phyloP scores from a whole-genome alignment of 305 asterid species.

The Fraxinus paxiana region DNA sequence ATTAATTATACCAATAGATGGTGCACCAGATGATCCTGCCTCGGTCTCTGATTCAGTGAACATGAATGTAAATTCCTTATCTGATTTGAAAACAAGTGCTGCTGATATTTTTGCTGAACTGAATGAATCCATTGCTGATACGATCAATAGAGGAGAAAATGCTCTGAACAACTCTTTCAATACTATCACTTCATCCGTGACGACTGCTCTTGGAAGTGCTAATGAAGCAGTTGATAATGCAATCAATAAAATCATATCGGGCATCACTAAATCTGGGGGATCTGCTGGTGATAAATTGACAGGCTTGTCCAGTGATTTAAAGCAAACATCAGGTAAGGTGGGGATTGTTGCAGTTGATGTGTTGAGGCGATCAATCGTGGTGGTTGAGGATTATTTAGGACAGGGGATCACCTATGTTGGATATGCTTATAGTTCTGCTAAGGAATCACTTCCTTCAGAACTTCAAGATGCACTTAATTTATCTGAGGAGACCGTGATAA shows the following conservation, averaged over 20 bases:
- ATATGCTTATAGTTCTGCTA: constrained; percentile 58
- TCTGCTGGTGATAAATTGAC: constrained; percentile 51
- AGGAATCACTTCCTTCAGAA: constrained; percentile 67
- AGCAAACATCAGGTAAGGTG: constrained; percentile 57
- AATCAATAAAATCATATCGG: constrained; percentile 33
- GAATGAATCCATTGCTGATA: constrained; percentile 32
- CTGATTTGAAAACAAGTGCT: constrained; percentile 34
- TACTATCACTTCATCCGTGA: constrained; percentile 44
- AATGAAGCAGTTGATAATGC: constrained; percentile 48
- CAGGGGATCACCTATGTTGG: constrained; percentile 52
- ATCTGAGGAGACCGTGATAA: constrained; percentile 45
- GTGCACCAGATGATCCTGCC: constrained; percentile 34
- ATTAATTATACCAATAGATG: constrained; percentile 17
- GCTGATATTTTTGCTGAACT: constrained; percentile 31
- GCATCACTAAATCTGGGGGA: constrained; percentile 54
- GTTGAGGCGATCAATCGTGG: constrained; percentile 44
- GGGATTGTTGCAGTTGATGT: constrained; percentile 53
- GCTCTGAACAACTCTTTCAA: constrained; percentile 47
- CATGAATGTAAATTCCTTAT: constrained; percentile 39
- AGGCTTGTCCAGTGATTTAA: constrained; percentile 49
- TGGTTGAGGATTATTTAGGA: constrained; percentile 54
- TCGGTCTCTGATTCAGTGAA: constrained; percentile 31
- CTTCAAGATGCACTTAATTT: constrained; percentile 46
- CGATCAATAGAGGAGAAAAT: constrained; percentile 47
- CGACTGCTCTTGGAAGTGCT: constrained; percentile 36